These are phyloP conservation scores for Candida easanensis DNA, from an alignment of 805 yeast genomes.

Conservation along the genomic window DNA sequence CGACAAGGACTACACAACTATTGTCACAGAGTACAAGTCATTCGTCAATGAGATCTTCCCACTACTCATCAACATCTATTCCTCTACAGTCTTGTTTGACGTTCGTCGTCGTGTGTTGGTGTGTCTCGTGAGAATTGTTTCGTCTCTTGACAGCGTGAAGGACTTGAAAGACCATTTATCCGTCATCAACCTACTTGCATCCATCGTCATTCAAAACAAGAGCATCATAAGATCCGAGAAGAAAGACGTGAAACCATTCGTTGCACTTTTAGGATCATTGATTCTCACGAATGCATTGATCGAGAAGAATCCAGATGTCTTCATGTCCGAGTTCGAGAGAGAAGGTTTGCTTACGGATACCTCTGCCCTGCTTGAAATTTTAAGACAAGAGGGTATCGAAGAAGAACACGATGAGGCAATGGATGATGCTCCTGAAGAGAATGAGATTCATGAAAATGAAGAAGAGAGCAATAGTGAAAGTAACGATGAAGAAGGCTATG, in stretches of 20 bases:
- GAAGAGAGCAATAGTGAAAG: constrained; percentile 9
- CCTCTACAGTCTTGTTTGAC: constrained; percentile 67
- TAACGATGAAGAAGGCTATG: constrained; percentile 24
- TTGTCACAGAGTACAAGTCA: constrained; percentile 24
- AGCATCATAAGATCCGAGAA: constrained; percentile 25
- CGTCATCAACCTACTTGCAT: constrained; percentile 51
- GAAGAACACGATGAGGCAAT: constrained; percentile 6
- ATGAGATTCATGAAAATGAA: constrained; percentile 21
- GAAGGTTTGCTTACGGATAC: constrained; percentile 71
- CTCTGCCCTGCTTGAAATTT: constrained; percentile 30
- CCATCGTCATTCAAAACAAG: constrained; percentile 57
- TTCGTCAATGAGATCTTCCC: constrained; percentile 50
- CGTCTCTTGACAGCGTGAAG: constrained; percentile 35
- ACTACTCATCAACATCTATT: constrained; percentile 58
- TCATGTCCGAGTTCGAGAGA: constrained; percentile 51
- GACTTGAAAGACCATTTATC: constrained; percentile 33
- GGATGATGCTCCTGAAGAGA: constrained; percentile 11
- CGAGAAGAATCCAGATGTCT: constrained; percentile 40
- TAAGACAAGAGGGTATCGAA: constrained; percentile 21
- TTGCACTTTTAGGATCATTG: constrained; percentile 50
- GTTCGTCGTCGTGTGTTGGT: constrained; percentile 57
- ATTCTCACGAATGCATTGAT: constrained; percentile 45
- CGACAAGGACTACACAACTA: constrained; percentile 23
- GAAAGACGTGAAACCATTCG: constrained; percentile 27
- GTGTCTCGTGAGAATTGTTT: constrained; percentile 49